Conservation (phyloP, 257 asterid species). For the Handroanthus guayacan region DNA sequence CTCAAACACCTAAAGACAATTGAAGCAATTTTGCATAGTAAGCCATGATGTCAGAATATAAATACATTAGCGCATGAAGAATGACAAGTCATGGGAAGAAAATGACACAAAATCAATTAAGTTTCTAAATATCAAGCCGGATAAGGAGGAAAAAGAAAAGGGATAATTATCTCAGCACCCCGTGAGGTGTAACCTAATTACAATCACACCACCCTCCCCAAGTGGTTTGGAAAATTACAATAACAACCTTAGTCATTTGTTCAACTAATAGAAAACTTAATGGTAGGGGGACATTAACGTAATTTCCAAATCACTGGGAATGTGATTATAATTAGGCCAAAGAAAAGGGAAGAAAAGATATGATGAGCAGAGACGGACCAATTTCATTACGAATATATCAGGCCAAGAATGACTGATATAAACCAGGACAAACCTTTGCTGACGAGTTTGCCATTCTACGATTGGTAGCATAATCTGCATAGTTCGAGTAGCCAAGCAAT, state of each 20-base stretch:
- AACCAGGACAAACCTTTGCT: slow-evolving; percentile 65
- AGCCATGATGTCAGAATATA: slow-evolving; percentile 18
- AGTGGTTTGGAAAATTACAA: too few relatives aligned
- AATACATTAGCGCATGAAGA: slow-evolving; percentile 14
- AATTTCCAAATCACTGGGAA: too few relatives aligned
- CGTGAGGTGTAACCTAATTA: too few relatives aligned
- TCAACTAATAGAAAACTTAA: too few relatives aligned
- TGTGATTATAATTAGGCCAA: too few relatives aligned
- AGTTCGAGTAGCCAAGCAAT: slow-evolving; percentile 85
- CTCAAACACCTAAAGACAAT: slow-evolving; percentile 72
- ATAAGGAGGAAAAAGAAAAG: background rate
- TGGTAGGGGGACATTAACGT: too few relatives aligned
- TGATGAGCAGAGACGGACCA: too few relatives aligned
- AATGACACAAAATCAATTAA: background rate
- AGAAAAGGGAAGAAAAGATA: too few relatives aligned
- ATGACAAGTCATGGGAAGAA: slow-evolving; percentile 19
- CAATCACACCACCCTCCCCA: too few relatives aligned
- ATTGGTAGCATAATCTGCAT: slow-evolving; percentile 78
- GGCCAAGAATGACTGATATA: slow-evolving; percentile 23
- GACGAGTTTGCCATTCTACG: slow-evolving; percentile 86
- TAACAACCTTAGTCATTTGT: too few relatives aligned
- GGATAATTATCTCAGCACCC: slow-evolving; percentile 4
- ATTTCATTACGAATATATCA: slow-evolving; percentile 8
- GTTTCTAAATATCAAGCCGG: slow-evolving; percentile 19
- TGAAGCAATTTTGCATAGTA: slow-evolving; percentile 18